Percentiles rank a stretch among this genome's conserved stretches.
Evolutionary conservation across 345 rosid genomes (phyloP).

Genomic region (Camelina sativa): DNA sequence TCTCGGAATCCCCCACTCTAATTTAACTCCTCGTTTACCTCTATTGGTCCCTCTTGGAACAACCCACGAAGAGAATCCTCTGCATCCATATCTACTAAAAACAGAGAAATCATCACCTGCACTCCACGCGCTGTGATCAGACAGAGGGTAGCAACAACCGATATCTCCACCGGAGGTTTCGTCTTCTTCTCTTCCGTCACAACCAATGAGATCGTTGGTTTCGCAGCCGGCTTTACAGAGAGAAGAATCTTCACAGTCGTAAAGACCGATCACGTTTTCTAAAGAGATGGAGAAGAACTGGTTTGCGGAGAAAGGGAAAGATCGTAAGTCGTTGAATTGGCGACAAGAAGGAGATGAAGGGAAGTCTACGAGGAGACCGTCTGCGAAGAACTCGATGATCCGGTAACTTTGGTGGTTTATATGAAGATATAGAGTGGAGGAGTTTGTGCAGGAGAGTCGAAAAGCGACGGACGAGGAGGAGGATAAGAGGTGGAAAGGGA

Average conservation of each 20-base stretch:
- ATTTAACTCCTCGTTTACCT: slow-evolving; percentile 75
- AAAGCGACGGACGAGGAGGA: slow-evolving; percentile 56
- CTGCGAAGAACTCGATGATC: slow-evolving; percentile 69
- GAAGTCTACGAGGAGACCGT: slow-evolving; percentile 73
- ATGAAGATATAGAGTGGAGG: slow-evolving; percentile 58
- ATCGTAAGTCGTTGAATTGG: slow-evolving; percentile 65
- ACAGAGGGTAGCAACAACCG: slow-evolving; percentile 82
- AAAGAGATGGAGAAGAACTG: slow-evolving; percentile 59
- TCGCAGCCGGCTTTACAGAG: slow-evolving; percentile 74
- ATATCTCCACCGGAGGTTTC: slow-evolving; percentile 50
- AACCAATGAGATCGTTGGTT: slow-evolving; percentile 61
- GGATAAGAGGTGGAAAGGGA: slow-evolving; percentile 66
- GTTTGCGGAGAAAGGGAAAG: slow-evolving; percentile 54
- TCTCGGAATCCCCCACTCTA: slow-evolving; percentile 77
- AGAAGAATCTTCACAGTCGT: slow-evolving; percentile 88
- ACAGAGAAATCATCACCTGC: slow-evolving; percentile 64
- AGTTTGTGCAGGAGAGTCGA: slow-evolving; percentile 66
- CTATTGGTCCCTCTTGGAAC: slow-evolving; percentile 57
- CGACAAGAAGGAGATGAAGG: slow-evolving; percentile 66
- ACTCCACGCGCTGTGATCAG: slow-evolving; percentile 71
- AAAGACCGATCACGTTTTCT: slow-evolving; percentile 75
- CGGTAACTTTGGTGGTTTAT: slow-evolving; percentile 53
- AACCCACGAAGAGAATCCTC: slow-evolving; percentile 81
- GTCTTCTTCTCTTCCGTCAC: slow-evolving; percentile 54
- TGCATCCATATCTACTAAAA: slow-evolving; percentile 76